These are phyloP conservation scores for Apiotrichum sp. DNA, from an alignment of 1,284 basidiomycete species.

Conservation along the genomic window DNA sequence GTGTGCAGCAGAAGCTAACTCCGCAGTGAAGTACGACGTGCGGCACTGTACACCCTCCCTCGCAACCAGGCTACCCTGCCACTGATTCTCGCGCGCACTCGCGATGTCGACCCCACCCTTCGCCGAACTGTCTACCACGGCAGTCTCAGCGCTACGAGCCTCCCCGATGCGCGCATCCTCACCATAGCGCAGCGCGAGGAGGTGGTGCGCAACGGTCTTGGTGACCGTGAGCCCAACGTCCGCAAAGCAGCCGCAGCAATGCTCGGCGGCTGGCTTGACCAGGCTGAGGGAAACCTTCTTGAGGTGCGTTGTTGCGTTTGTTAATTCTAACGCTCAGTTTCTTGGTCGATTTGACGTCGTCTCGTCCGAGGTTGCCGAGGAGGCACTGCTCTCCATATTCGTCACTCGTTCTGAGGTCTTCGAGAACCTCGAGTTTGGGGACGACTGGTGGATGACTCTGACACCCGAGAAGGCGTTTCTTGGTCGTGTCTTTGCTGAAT, in stretches of 20 bases:
- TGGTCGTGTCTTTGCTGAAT: constrained; percentile 75
- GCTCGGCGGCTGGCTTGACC: constrained; percentile 70
- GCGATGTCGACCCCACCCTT: constrained; percentile 76
- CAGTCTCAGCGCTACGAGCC: constrained; percentile 52
- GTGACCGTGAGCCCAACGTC: constrained; percentile 80
- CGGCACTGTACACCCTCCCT: constrained; percentile 73
- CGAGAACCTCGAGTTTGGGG: constrained; percentile 64
- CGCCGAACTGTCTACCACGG: constrained; percentile 74
- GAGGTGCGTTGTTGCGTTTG: constrained; percentile 36
- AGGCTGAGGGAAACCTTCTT: constrained; percentile 51
- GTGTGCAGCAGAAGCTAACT: background rate
- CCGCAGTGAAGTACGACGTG: constrained; percentile 78
- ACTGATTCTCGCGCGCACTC: constrained; percentile 68
- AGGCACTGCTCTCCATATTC: constrained; percentile 61
- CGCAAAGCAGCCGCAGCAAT: constrained; percentile 70
- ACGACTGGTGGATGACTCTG: constrained; percentile 64
- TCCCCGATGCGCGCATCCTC: constrained; percentile 63
- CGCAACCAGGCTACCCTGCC: constrained; percentile 59
- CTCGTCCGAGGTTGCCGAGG: constrained; percentile 58
- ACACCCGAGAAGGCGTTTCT: constrained; percentile 79
- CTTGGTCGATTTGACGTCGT: constrained; percentile 60
- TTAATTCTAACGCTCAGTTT: constrained; percentile 47
- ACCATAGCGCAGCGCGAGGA: constrained; percentile 71
- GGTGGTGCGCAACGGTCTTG: constrained; percentile 72
- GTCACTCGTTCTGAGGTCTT: constrained; percentile 57